Conservation (phyloP, 2,329 filamentous ascomycete species). For the Colletotrichum brevisporum region DNA sequence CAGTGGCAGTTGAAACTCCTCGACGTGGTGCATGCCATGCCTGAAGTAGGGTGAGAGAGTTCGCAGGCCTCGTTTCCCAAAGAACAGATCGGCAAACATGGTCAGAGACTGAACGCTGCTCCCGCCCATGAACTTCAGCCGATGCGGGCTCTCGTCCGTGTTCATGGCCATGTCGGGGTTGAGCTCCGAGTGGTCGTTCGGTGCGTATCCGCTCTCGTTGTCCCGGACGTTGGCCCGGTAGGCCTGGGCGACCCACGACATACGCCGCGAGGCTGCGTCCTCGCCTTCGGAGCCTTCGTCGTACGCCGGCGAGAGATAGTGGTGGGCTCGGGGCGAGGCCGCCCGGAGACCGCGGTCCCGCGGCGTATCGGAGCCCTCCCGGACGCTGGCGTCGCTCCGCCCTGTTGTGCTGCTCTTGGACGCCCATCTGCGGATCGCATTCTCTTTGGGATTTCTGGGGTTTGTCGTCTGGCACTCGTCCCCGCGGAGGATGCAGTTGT, state of each 20-base stretch:
- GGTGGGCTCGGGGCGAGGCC: conserved; percentile 7
- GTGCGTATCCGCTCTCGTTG: conserved; percentile 16
- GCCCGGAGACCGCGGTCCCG: conserved; percentile 15
- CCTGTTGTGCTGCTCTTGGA: conserved; percentile 35
- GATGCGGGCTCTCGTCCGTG: conserved; percentile 43
- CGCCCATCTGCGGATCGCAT: conserved; percentile 41
- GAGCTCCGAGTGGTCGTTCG: conserved; percentile 23
- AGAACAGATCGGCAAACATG: conserved; percentile 45
- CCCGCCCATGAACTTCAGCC: conserved; percentile 43
- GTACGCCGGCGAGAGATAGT: conserved; percentile 26
- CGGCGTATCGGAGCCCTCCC: conserved; percentile 8
- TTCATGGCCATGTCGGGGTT: conserved; percentile 45
- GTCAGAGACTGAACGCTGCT: conserved; percentile 45
- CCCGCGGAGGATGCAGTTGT: conserved; percentile 49
- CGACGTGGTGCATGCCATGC: conserved; percentile 44
- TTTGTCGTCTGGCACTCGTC: conserved; percentile 46
- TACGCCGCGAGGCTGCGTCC: conserved; percentile 8
- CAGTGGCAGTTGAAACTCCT: conserved; percentile 43
- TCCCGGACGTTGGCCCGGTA: conserved; percentile 27
- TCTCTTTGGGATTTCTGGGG: conserved; percentile 42
- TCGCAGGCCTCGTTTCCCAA: conserved; percentile 40
- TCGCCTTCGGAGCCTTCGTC: conserved; percentile 22
- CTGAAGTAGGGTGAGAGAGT: conserved; percentile 42
- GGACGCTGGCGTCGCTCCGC: conserved; percentile 8
- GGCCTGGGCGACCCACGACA: conserved; percentile 30